Conservation (phyloP, 2,329 filamentous ascomycete species). For the Xylariales sp. region DNA sequence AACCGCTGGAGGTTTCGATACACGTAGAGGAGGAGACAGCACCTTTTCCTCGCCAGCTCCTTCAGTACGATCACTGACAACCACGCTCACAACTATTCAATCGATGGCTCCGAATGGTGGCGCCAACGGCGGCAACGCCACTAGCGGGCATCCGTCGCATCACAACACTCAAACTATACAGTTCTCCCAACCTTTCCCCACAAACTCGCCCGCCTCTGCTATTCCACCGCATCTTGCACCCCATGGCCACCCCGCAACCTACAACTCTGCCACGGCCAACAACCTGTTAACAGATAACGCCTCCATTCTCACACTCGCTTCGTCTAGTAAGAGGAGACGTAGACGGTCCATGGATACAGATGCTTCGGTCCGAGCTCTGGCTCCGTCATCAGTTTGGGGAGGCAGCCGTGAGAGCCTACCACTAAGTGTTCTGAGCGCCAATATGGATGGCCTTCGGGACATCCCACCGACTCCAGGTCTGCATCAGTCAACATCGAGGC, state of each 20-base stretch:
- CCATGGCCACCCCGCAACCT: constrained; percentile 72
- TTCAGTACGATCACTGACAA: constrained; percentile 82
- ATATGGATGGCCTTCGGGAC: constrained; percentile 63
- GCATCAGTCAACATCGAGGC: constrained; percentile 59
- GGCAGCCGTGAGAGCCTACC: constrained; percentile 84
- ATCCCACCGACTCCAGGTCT: constrained; percentile 62
- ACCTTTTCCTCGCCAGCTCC: constrained; percentile 87
- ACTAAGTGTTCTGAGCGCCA: constrained; percentile 80
- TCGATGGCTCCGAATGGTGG: constrained; percentile 72
- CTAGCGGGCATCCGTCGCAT: constrained; percentile 57
- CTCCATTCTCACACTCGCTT: constrained; percentile 85
- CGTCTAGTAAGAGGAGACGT: constrained; percentile 81
- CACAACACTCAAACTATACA: constrained; percentile 65
- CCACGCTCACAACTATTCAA: constrained; percentile 87
- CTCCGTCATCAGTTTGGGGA: constrained; percentile 83
- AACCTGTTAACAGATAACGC: constrained; percentile 86
- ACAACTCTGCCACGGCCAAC: constrained; percentile 82
- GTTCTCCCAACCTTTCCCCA: constrained; percentile 74
- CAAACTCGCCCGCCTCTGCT: constrained; percentile 73
- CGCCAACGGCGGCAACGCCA: constrained; percentile 47
- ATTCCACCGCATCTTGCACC: constrained; percentile 76
- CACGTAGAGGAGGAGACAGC: constrained; percentile 76
- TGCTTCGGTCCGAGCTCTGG: constrained; percentile 85
- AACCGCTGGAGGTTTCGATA: constrained; percentile 74
- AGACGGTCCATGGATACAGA: constrained; percentile 86